Evolutionary conservation across 106 monocot genomes (phyloP).

Genomic region (Dendrobium catenatum): DNA sequence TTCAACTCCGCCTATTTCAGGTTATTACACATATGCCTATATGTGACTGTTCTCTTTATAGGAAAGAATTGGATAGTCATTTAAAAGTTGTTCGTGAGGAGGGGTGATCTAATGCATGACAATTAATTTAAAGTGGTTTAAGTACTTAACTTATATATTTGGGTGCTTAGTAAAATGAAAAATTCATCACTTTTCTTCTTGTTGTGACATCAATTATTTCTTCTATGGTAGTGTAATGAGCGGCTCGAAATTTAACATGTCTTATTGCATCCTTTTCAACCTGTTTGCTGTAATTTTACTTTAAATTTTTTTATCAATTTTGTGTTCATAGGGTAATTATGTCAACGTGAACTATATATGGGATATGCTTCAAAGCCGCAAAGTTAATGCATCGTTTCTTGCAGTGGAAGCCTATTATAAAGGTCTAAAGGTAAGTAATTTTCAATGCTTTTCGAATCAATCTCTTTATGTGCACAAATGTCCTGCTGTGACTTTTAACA

Average conservation of each 20-base stretch:
- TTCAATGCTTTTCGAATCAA: not conserved
- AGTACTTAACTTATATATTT: not conserved
- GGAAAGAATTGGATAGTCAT: too few relatives aligned
- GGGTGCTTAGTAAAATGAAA: not conserved
- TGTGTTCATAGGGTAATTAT: slow-evolving; percentile 42
- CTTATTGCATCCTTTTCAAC: not conserved
- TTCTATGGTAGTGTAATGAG: not conserved
- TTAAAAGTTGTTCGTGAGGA: not conserved
- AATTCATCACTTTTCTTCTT: not conserved
- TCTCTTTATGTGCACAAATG: not conserved
- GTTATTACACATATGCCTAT: too few relatives aligned
- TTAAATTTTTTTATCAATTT: not conserved
- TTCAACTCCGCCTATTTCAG: too few relatives aligned
- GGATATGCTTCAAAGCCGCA: slow-evolving; percentile 89
- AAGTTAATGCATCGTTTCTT: slow-evolving; percentile 36
- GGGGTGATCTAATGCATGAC: not conserved
- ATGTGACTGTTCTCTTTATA: too few relatives aligned
- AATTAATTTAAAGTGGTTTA: not conserved
- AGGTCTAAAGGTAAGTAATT: slow-evolving; percentile 67
- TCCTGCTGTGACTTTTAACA: not conserved
- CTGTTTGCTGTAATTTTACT: not conserved
- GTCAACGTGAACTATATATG: slow-evolving; percentile 85
- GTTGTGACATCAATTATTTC: not conserved
- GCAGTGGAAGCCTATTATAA: slow-evolving; percentile 73
- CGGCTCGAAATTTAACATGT: not conserved